These are phyloP conservation scores for Phytophthora aleatoria DNA, from an alignment of 352 stramenopile genomes.

Conservation along the genomic window DNA sequence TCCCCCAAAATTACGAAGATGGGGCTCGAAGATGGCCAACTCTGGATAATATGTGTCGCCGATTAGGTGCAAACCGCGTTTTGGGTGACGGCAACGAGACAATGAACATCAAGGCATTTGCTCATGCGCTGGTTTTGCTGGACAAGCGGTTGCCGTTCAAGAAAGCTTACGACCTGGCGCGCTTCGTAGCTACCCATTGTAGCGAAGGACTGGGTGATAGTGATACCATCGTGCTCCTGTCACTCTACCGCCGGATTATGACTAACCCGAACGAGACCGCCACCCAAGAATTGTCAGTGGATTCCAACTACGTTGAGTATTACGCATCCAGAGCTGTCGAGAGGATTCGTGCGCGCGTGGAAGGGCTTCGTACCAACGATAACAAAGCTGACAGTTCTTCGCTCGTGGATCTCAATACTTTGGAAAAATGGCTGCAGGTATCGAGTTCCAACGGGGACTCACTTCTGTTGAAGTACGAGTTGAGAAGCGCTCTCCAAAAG, in stretches of 20 bases:
- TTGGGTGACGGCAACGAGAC: conserved; percentile 64
- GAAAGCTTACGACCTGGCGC: conserved; percentile 38
- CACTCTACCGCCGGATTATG: conserved; percentile 23
- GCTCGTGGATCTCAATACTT: conserved; percentile 34
- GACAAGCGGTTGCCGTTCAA: conserved; percentile 49
- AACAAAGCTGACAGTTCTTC: conserved; percentile 1
- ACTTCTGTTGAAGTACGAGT: conserved; percentile 59
- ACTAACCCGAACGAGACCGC: background rate
- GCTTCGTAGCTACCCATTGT: conserved; percentile 27
- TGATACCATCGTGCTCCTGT: conserved; percentile 37
- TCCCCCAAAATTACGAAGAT: conserved; percentile 12
- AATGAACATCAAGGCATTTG: conserved; percentile 64
- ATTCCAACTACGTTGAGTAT: conserved; percentile 23
- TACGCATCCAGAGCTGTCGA: conserved; percentile 28
- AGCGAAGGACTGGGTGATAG: conserved; percentile 5
- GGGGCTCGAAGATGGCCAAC: conserved; percentile 25
- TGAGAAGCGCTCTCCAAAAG: conserved; percentile 57
- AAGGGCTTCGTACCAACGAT: conserved; percentile 4
- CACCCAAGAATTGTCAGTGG: background rate
- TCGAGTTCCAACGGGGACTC: conserved; percentile 52
- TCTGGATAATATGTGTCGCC: conserved; percentile 52
- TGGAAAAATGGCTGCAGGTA: conserved; percentile 47
- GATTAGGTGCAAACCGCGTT: conserved; percentile 58
- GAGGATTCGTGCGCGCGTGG: conserved; percentile 27
- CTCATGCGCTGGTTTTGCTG: conserved; percentile 36